Percentiles rank a stretch among this genome's conserved stretches.
phyloP scores from a whole-genome alignment of 208 protist genomes.

The Acanthamoeba lenticulata region DNA sequence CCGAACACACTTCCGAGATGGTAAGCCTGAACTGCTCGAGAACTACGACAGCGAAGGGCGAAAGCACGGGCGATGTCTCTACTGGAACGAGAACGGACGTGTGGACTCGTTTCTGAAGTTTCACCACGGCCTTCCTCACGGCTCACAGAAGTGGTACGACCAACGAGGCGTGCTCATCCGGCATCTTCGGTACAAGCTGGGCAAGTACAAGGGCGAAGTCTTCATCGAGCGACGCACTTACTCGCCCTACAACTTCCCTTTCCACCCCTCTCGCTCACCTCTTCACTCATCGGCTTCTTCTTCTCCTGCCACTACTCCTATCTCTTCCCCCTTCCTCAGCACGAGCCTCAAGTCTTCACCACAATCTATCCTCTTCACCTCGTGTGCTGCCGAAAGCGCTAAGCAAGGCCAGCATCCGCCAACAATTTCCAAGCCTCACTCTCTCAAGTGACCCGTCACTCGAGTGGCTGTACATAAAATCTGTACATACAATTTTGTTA shows the following conservation, averaged over 20 bases:
- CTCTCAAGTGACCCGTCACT: neutral
- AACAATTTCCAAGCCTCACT: neutral
- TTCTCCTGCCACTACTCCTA: neutral
- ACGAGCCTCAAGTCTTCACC: neutral
- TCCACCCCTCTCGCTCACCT: neutral
- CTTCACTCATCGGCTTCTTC: neutral
- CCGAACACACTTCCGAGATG: neutral
- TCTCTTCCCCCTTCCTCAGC: neutral
- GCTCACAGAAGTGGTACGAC: conserved; percentile 44
- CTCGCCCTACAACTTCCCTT: neutral
- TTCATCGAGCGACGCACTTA: neutral
- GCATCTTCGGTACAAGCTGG: neutral
- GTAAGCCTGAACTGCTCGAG: neutral
- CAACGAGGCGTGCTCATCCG: neutral
- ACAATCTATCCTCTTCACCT: neutral
- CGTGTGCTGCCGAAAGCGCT: neutral
- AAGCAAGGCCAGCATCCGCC: neutral
- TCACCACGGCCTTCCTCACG: neutral
- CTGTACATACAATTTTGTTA: neutral
- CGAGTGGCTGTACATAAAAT: neutral
- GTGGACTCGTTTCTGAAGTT: neutral
- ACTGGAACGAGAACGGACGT: neutral
- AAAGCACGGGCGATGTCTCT: neutral
- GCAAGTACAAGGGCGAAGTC: conserved; percentile 4
- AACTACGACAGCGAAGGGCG: neutral